A percentile compares a stretch with the other conserved stretches of the same genome.
phyloP scores from a whole-genome alignment of 2,329 filamentous ascomycete species.

The Venturiaceae sp. region DNA sequence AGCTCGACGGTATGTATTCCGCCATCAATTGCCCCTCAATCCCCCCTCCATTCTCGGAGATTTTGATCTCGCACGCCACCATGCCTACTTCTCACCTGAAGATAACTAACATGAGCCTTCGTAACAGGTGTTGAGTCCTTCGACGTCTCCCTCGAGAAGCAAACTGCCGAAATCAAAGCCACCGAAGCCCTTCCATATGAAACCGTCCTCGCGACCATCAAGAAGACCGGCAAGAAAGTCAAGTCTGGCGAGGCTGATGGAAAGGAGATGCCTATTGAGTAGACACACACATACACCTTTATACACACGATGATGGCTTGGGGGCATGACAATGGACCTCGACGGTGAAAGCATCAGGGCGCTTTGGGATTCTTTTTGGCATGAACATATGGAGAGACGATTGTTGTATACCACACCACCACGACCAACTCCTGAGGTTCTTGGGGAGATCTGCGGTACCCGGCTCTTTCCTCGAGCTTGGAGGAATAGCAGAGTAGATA shows the following conservation, averaged over 20 bases:
- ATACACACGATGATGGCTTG: no score
- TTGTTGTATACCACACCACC: not conserved
- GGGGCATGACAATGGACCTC: no score
- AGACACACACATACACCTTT: no score
- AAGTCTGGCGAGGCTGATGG: conserved; percentile 68
- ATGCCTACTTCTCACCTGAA: not conserved
- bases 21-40: not conserved
- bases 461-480: no score
- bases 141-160: conserved; percentile 77
- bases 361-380: not conserved
- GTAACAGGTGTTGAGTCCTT: conserved; percentile 69
- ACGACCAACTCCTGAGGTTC: not conserved
- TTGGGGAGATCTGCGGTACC: no score
- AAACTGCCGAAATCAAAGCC: conserved; percentile 63
- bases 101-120: not conserved
- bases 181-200: conserved; percentile 59
- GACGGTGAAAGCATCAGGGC: not conserved
- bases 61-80: no score
- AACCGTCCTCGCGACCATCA: conserved; percentile 75
- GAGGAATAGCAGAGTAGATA: not conserved
- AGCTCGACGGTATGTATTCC: conserved; percentile 65
- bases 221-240: conserved; percentile 92
- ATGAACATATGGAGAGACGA: not conserved
- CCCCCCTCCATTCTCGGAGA: no score
- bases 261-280: conserved; percentile 20